Evolutionary conservation across 768 basidiomycete genomes (phyloP).

Genomic region (Chalciporus pseudorubinellus): DNA sequence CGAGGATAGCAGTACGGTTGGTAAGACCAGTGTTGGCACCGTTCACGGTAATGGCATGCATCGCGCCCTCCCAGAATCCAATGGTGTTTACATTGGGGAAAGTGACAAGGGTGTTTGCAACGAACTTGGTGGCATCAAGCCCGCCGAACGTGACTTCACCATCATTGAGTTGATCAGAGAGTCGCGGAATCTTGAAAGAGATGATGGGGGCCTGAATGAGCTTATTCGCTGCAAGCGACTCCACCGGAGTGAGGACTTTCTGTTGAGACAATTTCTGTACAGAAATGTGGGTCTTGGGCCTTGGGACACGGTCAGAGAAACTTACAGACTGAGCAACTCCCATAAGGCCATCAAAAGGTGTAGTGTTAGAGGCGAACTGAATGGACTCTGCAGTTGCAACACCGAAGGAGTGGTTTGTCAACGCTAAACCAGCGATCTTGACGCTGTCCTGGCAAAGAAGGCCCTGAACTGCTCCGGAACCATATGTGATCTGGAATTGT

Average conservation of each 20-base stretch:
- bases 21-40: constrained; percentile 49
- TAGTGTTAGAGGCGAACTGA: constrained; percentile 52
- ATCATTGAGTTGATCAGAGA: constrained; percentile 60
- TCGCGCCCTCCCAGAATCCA: constrained; percentile 80
- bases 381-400: constrained; percentile 55
- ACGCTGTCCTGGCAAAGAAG: constrained; percentile 62
- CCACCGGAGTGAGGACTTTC: constrained; percentile 62
- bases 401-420: constrained; percentile 65
- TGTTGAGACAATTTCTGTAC: constrained; percentile 62
- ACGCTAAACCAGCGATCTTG: constrained; percentile 56
- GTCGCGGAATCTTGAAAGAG: constrained; percentile 78
- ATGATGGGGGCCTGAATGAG: constrained; percentile 63
- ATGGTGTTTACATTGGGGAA: constrained; percentile 58
- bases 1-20: constrained; percentile 68
- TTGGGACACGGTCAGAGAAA: constrained; percentile 15
- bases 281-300: background rate
- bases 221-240: constrained; percentile 58
- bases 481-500: constrained; percentile 63
- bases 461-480: constrained; percentile 67
- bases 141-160: constrained; percentile 83
- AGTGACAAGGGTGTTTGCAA: constrained; percentile 52
- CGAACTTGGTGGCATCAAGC: constrained; percentile 69
- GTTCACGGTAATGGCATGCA: constrained; percentile 60
- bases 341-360: constrained; percentile 73
- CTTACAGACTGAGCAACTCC: constrained; percentile 70